Base-by-base conservation (phyloP, 306 rosid species). In the Lathyrus oleraceus region DNA sequence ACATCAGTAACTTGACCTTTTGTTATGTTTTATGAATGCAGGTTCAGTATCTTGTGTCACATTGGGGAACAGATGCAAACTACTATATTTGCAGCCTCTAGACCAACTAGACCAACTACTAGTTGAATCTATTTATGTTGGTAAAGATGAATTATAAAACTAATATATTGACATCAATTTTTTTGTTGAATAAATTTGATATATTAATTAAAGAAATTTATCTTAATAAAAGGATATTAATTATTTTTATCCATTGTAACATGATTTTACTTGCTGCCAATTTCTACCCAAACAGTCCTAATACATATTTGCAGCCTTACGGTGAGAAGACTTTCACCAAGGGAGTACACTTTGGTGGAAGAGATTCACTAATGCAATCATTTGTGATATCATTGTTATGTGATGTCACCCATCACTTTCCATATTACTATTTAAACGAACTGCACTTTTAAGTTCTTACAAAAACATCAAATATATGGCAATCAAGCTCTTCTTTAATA, bases 31-130 rank as follows among this genome's bases (percentile, higher is more conserved):
- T 44, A 78, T 19, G 32, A 10, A 70, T 61, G 72, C 84, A 86
- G 91, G 85, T 82, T 84, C 95, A 86, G 58, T 82, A 86, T 86
- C 95, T 88, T 20, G 85, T 86, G 44, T 84, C 95, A 32, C 89
- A 68, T 48, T 88, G 95, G 91, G 91, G 95, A 71, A 86, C 89
- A 32, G 91, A 88, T 78, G 84, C 66, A 61, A 77, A 88, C 73
- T 82, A 91, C 12, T 89, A 86, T 65, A 91, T 91, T 25, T 88
- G 87, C 62, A 86, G 86, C 68, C 27, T 23, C 2, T 23, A n/a
- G 27, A 23, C 2, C 1, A 1, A 23, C 2, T 23, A 23, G 27
- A 23, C 27, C 27, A 23, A 23, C 1, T 2, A 1, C 27, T 23
- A 23, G 2, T 23, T n/a, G n/a, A n/a, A n/a, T n/a, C n/a, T n/a